Conservation (phyloP, 2,329 filamentous ascomycete genomes). For the Penicillium sp. region DNA sequence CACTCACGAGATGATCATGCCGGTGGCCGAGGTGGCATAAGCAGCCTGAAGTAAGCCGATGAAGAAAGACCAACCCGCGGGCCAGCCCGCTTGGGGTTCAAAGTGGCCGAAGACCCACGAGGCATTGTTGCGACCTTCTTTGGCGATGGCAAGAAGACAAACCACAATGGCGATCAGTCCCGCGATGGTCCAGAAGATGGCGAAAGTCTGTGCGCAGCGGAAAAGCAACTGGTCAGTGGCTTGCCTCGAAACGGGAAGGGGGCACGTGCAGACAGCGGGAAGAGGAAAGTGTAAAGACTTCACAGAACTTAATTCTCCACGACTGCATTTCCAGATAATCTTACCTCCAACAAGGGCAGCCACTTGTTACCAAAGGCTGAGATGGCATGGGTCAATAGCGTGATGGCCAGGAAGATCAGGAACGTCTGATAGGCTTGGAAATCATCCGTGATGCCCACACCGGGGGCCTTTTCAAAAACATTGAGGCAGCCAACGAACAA, state of each 20-base stretch:
- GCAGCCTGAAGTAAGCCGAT: conserved; percentile 65
- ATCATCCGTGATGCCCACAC: conserved; percentile 41
- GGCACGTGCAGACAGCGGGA: background rate
- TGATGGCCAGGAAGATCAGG: conserved; percentile 68
- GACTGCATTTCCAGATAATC: conserved; percentile 25
- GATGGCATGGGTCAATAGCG: conserved; percentile 56
- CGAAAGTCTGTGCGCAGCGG: conserved; percentile 63
- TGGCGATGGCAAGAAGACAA: conserved; percentile 68
- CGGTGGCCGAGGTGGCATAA: conserved; percentile 68
- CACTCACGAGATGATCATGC: conserved; percentile 75
- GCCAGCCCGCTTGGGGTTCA: conserved; percentile 68
- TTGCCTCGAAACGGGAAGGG: conserved; percentile 30
- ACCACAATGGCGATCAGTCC: conserved; percentile 65
- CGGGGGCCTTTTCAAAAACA: conserved; percentile 52
- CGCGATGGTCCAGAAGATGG: conserved; percentile 67
- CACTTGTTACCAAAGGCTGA: conserved; percentile 54
- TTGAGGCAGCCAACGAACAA: conserved; percentile 57
- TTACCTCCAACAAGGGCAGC: conserved; percentile 64
- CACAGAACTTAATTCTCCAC: too few species aligned
- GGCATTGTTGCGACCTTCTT: conserved; percentile 64
- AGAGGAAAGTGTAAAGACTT: too few species aligned
- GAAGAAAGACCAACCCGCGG: conserved; percentile 68
- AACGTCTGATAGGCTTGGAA: conserved; percentile 64
- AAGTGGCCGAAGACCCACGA: conserved; percentile 57
- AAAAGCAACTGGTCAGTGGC: background rate